Percentiles rank a stretch among this genome's conserved stretches.
phyloP scores from a whole-genome alignment of 225 moss, liverwort and hornwort genomes.

The Marchantia polymorpha region DNA sequence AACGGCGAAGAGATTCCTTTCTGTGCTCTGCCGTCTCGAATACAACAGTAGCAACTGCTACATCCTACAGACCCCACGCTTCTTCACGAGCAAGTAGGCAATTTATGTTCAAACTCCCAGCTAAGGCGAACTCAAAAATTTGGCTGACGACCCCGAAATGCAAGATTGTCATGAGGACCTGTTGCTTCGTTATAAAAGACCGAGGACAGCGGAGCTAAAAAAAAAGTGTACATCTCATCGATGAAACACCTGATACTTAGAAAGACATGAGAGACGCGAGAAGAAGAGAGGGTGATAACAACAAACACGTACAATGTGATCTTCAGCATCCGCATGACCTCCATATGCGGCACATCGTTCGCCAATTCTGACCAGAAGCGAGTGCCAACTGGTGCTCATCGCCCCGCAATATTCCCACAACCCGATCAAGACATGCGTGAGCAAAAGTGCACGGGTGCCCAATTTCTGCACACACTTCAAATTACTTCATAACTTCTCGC shows the following conservation, averaged over 20 bases:
- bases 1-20: too few species aligned
- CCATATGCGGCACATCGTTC: constrained; percentile 90
- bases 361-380: constrained; percentile 89
- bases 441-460: neutral
- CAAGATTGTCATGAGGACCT: neutral
- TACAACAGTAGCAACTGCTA: too few species aligned
- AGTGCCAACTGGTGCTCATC: constrained; percentile 95
- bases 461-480: neutral
- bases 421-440: neutral
- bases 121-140: too few species aligned
- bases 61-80: too few species aligned
- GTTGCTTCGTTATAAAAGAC: neutral
- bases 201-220: neutral
- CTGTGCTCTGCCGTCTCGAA: too few species aligned
- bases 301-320: constrained; percentile 61
- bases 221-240: too few species aligned
- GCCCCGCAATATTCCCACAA: neutral
- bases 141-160: neutral
- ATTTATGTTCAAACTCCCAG: too few species aligned
- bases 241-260: too few species aligned
- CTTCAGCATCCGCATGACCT: constrained; percentile 88
- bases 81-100: too few species aligned
- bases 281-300: neutral
- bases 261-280: too few species aligned
- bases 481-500: neutral